Base-by-base conservation (phyloP, 2,329 filamentous ascomycete species). In the Niveomyces coronatus region DNA sequence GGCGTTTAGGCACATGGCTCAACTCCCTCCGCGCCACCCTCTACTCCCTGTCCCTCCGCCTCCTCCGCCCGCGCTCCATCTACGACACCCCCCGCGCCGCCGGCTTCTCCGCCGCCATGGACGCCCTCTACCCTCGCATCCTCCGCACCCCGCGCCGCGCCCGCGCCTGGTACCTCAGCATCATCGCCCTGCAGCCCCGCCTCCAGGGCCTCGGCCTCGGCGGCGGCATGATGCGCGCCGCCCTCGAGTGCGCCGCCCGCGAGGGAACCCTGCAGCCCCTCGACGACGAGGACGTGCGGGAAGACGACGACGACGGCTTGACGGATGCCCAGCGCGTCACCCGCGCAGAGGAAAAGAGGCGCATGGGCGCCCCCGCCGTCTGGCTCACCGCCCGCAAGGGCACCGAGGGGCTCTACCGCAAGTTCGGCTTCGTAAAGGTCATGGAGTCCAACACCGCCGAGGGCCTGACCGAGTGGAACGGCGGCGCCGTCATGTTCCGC, bases 361-460 rank as follows among this genome's bases (percentile, higher is more conserved):
- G n/a, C n/a, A n/a, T n/a, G n/a, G n/a, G n/a, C n/a, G n/a, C n/a
- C n/a, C n/a, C n/a, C n/a, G n/a, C n/a, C n/a, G n/a, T n/a, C n/a
- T n/a, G n/a, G n/a, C n/a, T n/a, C n/a, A n/a, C n/a, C n/a, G 56
- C 54, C 9, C 37, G 60, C 33, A 43, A 34, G 28, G 55, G 51
- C 2, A 46, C 56, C 4, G 57, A 61, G 35, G 41, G 34, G 1
- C 61, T 52, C 35, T 63, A 62, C 24, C 37, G 42, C 20, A 49
- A 51, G 24, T 49, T 54, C 35, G 60, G 59, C 0, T 62, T 61
- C 37, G 42, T 45, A 8, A 50, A 57, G 42, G 56, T 60, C 16
- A 57, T 48, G 9, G 53, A 56, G 37, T 52, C 51, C 10, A 62
- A 62, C 34, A 51, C 60, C 16, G n/a, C n/a, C n/a, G 59, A 56